Evolutionary conservation across 2,329 filamentous ascomycete species (phyloP).

Genomic region (Alternaria burnsii): DNA sequence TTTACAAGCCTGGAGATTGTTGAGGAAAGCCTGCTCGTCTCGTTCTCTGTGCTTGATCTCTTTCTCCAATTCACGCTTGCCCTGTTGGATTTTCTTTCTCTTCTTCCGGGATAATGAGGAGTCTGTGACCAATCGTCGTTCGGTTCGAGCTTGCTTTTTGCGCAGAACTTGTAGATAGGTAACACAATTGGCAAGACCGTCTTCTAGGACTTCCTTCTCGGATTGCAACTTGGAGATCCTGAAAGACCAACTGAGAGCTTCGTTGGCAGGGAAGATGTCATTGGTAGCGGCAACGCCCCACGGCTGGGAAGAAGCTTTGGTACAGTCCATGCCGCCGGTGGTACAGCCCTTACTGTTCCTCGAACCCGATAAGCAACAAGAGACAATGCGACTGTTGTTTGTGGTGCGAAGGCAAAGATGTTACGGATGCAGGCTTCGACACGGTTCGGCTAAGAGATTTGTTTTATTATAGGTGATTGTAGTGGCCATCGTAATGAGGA

Average conservation of each 20-base stretch:
- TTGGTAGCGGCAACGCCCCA: not conserved
- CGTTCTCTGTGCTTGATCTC: constrained; percentile 46
- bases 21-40: constrained; percentile 42
- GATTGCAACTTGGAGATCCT: constrained; percentile 25
- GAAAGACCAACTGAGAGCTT: not conserved
- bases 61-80: constrained; percentile 36
- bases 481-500: not conserved
- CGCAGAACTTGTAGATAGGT: constrained; percentile 44
- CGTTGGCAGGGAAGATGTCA: not conserved
- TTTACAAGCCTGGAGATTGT: constrained; percentile 43
- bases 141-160: constrained; percentile 40
- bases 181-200: constrained; percentile 42
- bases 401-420: not conserved
- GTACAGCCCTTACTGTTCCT: not conserved
- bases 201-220: constrained; percentile 38
- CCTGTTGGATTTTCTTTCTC: constrained; percentile 43
- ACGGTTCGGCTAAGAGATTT: not conserved
- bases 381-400: not conserved
- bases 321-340: constrained; percentile 4
- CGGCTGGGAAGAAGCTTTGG: not conserved
- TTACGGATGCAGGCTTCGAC: not conserved
- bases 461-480: not conserved
- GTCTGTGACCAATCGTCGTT: constrained; percentile 28
- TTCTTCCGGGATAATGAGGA: constrained; percentile 32
- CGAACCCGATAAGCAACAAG: not conserved